A percentile compares a stretch with the other conserved stretches of the same genome.
These are phyloP conservation scores for Lactarius tabidus DNA, from an alignment of 768 basidiomycete species.

Conservation along the genomic window DNA sequence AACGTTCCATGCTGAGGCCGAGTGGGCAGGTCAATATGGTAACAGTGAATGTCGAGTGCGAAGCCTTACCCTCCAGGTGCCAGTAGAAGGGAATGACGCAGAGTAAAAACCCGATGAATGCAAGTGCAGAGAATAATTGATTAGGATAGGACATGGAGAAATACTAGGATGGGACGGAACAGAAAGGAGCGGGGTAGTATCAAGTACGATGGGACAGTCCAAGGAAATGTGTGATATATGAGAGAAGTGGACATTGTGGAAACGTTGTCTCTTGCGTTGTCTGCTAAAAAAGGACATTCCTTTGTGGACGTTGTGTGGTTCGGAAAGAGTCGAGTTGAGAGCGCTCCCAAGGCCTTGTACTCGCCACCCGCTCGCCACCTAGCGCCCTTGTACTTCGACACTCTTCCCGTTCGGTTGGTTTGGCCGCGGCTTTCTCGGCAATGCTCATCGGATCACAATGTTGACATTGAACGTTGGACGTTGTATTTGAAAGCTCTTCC, in stretches of 20 bases:
- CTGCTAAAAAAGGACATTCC: neutral
- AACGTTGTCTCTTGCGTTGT: constrained; percentile 11
- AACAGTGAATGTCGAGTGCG: too few species aligned
- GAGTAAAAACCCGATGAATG: constrained; percentile 48
- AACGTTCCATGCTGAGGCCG: constrained; percentile 51
- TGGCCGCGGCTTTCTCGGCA: neutral
- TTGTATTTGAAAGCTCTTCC: too few species aligned
- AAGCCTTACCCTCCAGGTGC: constrained; percentile 44
- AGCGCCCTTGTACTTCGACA: neutral
- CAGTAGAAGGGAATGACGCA: constrained; percentile 50
- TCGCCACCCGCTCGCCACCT: neutral
- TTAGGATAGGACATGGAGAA: constrained; percentile 17
- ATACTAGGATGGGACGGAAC: neutral
- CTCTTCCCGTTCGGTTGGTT: neutral
- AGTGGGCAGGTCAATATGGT: neutral
- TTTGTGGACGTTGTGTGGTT: constrained; percentile 8
- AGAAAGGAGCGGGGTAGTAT: neutral
- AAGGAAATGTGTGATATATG: constrained; percentile 1
- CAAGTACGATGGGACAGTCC: neutral
- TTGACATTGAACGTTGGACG: too few species aligned
- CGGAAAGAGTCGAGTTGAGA: neutral
- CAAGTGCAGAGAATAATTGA: constrained; percentile 32
- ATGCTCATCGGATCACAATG: too few species aligned
- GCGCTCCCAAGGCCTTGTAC: neutral
- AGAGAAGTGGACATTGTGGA: neutral